Evolutionary conservation across 345 rosid genomes (phyloP), one percentile per base, ranked within the genome.

Genomic region (Salix udensis): DNA sequence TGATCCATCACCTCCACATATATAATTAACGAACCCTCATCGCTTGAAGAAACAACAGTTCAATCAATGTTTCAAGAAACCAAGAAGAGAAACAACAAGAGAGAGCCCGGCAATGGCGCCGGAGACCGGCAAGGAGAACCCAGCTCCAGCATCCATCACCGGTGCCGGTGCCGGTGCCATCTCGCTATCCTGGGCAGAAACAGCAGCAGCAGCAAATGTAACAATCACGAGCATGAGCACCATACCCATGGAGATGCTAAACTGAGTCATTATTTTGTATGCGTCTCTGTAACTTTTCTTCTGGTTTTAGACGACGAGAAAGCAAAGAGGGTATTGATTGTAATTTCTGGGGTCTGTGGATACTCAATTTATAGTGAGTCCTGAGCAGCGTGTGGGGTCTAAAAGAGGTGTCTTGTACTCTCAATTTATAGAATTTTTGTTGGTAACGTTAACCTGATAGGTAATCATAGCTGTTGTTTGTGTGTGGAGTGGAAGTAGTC

Each of bases 91-190:
- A 15, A 82, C 73, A 31, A 81, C 65, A 5, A 85, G 61, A 31
- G 87, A 77, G 31, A 75, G 55, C 1, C 66, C 77, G 24, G 81
- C 61, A 30, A 73, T 65, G 28, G 79, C 73, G 12, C 55, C 77
- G 4, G 88, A 81, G 28, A 68, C 81, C 3, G 83, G 83, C 28
- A 71, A 19, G 24, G 81, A 77, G 67, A 73, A 78, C 23, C 77
- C 84, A 58, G 85, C 78, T 64, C 88, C 86, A 10, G 88, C 28
- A 21, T 81, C 81, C 76, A 68, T 61, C 4, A 79, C 55, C 4
- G 86, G 83, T 4, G 88, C 68, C 1, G 87, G 88, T 4, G 87
- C 82, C 11, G 68, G 65, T 0, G 86, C 85, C 79, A 39, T 23
- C 8, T 52, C 58, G 58, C 58, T 52, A 18, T 52, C 58, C 80